Base-by-base conservation (phyloP, 257 asterid species). In the Cruciata laevipes region DNA sequence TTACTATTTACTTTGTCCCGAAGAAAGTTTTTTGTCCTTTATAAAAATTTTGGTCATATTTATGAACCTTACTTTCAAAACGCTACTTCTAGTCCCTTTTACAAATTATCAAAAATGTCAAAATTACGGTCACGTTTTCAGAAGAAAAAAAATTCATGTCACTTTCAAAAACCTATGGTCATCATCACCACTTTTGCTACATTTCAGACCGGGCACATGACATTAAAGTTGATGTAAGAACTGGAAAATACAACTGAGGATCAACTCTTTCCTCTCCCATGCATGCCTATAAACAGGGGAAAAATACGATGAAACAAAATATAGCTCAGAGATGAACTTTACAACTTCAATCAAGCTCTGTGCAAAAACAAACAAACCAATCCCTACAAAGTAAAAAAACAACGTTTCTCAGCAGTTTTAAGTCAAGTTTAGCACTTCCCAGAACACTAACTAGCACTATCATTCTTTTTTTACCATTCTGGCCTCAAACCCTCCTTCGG, bases 401-500 rank as follows among this genome's bases (percentile, higher is more conserved):
- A 62, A n/a, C 47, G 49, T 44, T 55, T 7, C 59, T 56, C 59
- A 55, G 69, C 66, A 38, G 62, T 37, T 59, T 71, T 65, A 73
- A 73, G 68, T 17, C 63, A 59, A 37, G 10, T 35, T 35, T 35
- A 35, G 40, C 40, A 35, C 40, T 35, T 6, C 40, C 40, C 8
- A 58, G 66, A 62, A 42, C 44, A 67, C 61, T 49, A 60, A 47
- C 56, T 71, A 35, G 31, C 21, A 58, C 52, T 61, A 53, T 79
- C 70, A 84, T 61, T 85, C 87, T 59, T 86, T 86, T 38, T 88
- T 88, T 38, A 78, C 74, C 80, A 85, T 75, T 77, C 83, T 81
- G 10, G 96, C 97, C 85, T 91, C 96, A 17, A 79, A 91, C 23
- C 97, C 97, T 61, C 97, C 97, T 70, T 85, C 89, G 6, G 86